Percentiles rank a stretch among this genome's conserved stretches.
Evolutionary conservation across 129 eudicot genomes (phyloP).

Genomic region (Chrysanthemum lavandulifolium): DNA sequence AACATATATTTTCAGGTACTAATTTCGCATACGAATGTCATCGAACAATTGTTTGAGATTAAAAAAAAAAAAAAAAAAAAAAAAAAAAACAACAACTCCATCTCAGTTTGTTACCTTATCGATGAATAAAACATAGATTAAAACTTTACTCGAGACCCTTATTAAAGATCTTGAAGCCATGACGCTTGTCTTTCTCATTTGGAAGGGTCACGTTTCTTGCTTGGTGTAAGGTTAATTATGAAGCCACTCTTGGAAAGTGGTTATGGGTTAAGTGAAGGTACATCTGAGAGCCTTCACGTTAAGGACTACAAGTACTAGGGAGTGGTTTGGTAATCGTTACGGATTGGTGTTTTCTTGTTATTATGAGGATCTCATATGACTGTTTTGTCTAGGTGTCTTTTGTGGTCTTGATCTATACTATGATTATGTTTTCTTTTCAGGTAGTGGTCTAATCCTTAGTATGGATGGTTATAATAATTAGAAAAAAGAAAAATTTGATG

Average conservation of each 20-base stretch:
- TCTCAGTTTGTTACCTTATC: too few species aligned
- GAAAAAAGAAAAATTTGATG: too few species aligned
- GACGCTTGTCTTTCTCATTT: too few species aligned
- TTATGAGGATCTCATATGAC: not conserved
- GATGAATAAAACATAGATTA: too few species aligned
- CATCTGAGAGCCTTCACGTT: too few species aligned
- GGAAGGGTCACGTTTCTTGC: conserved; percentile 53
- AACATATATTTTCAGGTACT: too few species aligned
- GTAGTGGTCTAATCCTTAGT: conserved; percentile 14
- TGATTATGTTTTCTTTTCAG: conserved; percentile 11
- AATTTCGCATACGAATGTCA: too few species aligned
- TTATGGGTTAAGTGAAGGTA: conserved; percentile 11
- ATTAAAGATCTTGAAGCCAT: too few species aligned
- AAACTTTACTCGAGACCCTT: too few species aligned
- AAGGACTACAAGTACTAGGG: conserved; percentile 89
- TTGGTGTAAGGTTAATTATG: conserved; percentile 86
- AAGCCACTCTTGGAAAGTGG: conserved; percentile 76
- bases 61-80: too few species aligned
- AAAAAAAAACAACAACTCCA: too few species aligned
- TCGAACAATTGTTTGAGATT: too few species aligned
- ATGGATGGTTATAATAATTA: conserved; percentile 8
- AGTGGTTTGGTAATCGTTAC: not conserved
- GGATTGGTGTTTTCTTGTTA: conserved; percentile 5
- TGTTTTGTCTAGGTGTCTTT: conserved; percentile 28
- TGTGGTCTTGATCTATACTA: conserved; percentile 15